phyloP scores from a whole-genome alignment of 768 basidiomycete genomes.

The Imleria badia region DNA sequence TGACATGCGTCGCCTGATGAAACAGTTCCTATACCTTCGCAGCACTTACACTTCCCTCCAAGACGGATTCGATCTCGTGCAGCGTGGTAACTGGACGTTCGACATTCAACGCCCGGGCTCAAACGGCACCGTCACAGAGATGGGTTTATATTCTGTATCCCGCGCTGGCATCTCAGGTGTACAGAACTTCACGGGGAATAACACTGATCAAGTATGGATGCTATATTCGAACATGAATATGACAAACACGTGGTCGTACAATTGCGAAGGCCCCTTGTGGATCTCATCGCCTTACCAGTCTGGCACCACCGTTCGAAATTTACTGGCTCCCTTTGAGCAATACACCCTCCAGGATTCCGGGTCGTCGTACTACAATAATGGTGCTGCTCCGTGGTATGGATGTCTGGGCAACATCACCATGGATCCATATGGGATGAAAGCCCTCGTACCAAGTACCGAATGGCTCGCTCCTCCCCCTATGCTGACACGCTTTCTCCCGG shows the following conservation, averaged over 20 bases:
- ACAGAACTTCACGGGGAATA: slow-evolving; percentile 63
- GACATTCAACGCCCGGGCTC: slow-evolving; percentile 81
- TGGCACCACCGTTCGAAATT: slow-evolving; percentile 63
- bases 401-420: slow-evolving; percentile 68
- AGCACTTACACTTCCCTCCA: slow-evolving; percentile 68
- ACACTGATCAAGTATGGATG: slow-evolving; percentile 75
- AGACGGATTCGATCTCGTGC: slow-evolving; percentile 85
- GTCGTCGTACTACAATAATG: slow-evolving; percentile 60
- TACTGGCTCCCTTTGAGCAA: slow-evolving; percentile 83
- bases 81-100: slow-evolving; percentile 84
- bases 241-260: slow-evolving; percentile 60
- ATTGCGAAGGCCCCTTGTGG: slow-evolving; percentile 62
- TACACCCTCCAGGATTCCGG: slow-evolving; percentile 67
- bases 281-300: slow-evolving; percentile 77
- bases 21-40: slow-evolving; percentile 73
- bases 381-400: slow-evolving; percentile 64
- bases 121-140: slow-evolving; percentile 74
- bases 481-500: slow-evolving; percentile 78
- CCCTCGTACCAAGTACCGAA: slow-evolving; percentile 62
- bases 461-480: slow-evolving; percentile 75
- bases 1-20: slow-evolving; percentile 69
- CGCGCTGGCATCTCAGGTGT: slow-evolving; percentile 56
- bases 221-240: slow-evolving; percentile 84
- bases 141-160: slow-evolving; percentile 84
- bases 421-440: slow-evolving; percentile 79